A percentile compares a stretch with the other conserved stretches of the same genome.
Conservation (phyloP, 164 flowering plant species). For the Tetrastigma voinierianum region DNA sequence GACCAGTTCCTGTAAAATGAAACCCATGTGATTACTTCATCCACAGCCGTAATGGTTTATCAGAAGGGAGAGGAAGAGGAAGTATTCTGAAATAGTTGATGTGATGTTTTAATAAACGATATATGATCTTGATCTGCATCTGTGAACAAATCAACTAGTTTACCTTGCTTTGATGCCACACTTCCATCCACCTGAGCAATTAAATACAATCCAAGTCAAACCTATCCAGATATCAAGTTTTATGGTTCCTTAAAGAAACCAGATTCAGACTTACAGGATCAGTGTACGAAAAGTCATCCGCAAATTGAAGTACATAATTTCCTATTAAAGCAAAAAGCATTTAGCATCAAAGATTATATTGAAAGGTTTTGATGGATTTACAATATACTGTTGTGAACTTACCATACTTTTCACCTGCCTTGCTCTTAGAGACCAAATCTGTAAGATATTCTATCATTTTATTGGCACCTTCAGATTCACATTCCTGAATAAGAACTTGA, state of each 20-base stretch:
- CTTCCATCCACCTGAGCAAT: conserved; percentile 88
- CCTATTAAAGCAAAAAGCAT: conserved; percentile 41
- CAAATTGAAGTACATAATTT: conserved; percentile 73
- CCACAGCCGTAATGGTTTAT: not conserved
- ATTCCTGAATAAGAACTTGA: conserved; percentile 53
- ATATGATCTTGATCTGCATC: conserved; percentile 96
- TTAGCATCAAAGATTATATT: conserved; percentile 9
- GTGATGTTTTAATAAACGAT: conserved; percentile 63
- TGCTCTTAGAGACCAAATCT: conserved; percentile 70
- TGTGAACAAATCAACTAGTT: conserved; percentile 81
- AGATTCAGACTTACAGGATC: conserved; percentile 78
- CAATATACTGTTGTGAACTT: conserved; percentile 16
- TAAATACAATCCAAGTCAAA: conserved; percentile 8
- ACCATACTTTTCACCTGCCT: conserved; percentile 84
- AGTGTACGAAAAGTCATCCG: conserved; percentile 88
- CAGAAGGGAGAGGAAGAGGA: not conserved
- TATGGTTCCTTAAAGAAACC: too few relatives aligned
- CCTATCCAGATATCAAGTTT: not conserved
- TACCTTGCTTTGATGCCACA: conserved; percentile 87
- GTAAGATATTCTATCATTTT: conserved; percentile 85
- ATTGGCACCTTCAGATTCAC: conserved; percentile 96
- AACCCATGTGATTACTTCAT: not conserved
- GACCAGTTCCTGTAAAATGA: conserved; percentile 79
- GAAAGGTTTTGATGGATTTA: not conserved
- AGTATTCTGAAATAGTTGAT: not conserved